Base-by-base conservation (phyloP, 805 yeast species). In the Wickerhamomyces queroliae region DNA sequence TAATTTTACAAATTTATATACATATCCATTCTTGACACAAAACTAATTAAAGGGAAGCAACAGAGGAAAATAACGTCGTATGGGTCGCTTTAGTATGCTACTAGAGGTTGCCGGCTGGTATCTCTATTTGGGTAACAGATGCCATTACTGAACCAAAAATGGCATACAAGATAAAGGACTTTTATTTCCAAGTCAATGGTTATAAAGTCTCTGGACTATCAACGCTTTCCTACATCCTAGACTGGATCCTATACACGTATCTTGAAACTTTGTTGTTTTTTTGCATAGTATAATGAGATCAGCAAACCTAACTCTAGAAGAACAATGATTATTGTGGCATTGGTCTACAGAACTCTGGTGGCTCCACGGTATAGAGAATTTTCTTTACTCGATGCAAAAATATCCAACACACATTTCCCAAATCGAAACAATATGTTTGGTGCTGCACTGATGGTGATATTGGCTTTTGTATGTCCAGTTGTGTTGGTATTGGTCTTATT, bases 341-440 rank as follows among this genome's bases (percentile, higher is more conserved):
- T 2, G 15, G 32, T 2, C 11, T 67, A 59, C 49, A 69, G 73
- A 13, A 19, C 53, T 2, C 39, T 48, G 9, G 49, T 55, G 2
- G 53, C 59, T 1, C 76, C 76, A 5, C 49, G 66, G 21, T 59
- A 52, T 20, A 63, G 64, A 35, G 74, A 70, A 38, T 71, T 72
- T 43, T 63, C 60, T 46, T 35, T 66, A 1, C 38, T 35, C n/a
- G 69, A 69, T 41, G 43, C 49, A 1, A 37, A 46, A 2, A 35
- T 67, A 4, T 56, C 67, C 59, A 52, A 64, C 42, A 49, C 61
- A 0, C 65, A 64, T 45, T 55, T 57, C 24, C 49, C 58, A 3
- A 74, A 69, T 39, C 3, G 25, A 12, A 20, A 45, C 1, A 55
- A 66, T 0, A 47, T 57, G 24, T 52, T 66, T 1, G 65, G 70